Evolutionary conservation across 2,329 filamentous ascomycete species (phyloP), one percentile per base, ranked within the genome.

Genomic region (Rhexocercosporidium sp.): DNA sequence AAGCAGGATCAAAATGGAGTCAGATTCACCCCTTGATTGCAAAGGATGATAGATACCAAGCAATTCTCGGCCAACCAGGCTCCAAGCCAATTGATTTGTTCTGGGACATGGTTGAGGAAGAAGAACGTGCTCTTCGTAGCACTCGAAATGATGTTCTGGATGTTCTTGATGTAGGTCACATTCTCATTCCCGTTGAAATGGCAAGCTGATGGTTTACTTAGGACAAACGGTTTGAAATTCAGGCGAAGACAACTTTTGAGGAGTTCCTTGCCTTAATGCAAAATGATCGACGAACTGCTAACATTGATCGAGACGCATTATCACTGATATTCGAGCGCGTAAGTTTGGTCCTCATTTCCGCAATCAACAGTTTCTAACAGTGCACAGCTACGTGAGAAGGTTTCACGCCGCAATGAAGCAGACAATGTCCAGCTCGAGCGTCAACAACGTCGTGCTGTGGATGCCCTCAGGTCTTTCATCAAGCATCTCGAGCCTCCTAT

Each of bases 21-120:
- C 87, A 94, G 67, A 85, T 98, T 70, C 84, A 91, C 72, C 88
- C 91, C 0, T 78, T 91, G 57, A 86, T 99, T 72, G 87, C 92
- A 73, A 84, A 92, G 64, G 96, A 99, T 75, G 86, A 90, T 57
- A 92, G 94, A 72, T 98, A 97, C 79, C 85, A 84, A 73, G 89
- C 88, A 70, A 93, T 97, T 84, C 86, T 94, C 67, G 94, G 94
- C 61, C 93, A 96, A 77, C 81, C 87, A 66, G 94, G 95, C 65
- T 97, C 94, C 4, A 92, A 88, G 4, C 93, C 96, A 16, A 85
- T 97, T 71, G 94, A 98, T 75, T 84, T 99, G 7, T 98, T 99
- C 82, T 97, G 95, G 93, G 96, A 99, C 78, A 84, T 94, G 57
- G 86, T 98, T 29, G 96, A 98, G 78, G 94, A 97, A 78, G 94